Conservation (phyloP, 2,329 filamentous ascomycete genomes). For the Sporothrix phasma region DNA sequence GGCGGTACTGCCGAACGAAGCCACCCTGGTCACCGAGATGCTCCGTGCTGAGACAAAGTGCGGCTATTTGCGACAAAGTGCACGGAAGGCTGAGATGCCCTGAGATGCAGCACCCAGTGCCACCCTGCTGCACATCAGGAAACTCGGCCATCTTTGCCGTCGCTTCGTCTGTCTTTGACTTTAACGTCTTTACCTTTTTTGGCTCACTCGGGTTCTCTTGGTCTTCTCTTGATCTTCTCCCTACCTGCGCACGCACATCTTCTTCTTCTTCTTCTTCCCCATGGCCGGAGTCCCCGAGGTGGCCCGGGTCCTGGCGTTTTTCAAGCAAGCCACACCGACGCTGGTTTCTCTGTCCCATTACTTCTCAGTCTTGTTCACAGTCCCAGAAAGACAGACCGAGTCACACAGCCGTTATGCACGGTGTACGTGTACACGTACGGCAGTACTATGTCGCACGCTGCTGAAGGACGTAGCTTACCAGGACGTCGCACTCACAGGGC, state of each 20-base stretch:
- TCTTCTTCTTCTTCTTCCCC: not conserved
- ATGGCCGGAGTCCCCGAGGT: not conserved
- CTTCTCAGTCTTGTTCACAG: not conserved
- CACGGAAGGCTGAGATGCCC: too few species aligned
- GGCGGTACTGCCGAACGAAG: not conserved
- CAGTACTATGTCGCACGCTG: too few species aligned
- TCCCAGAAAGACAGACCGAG: not conserved
- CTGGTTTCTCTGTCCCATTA: too few species aligned
- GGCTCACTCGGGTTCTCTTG: too few species aligned
- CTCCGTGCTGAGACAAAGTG: not conserved
- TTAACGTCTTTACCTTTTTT: not conserved
- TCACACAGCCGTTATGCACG: not conserved
- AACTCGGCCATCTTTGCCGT: not conserved
- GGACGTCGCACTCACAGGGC: too few species aligned
- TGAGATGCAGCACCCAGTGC: too few species aligned
- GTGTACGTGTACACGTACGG: too few species aligned
- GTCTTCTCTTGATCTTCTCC: too few species aligned
- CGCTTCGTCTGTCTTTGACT: not conserved
- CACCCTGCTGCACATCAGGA: not conserved
- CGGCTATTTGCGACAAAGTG: not conserved
- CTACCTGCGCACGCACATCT: not conserved
- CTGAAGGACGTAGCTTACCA: too few species aligned
- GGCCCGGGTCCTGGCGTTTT: not conserved
- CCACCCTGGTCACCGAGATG: not conserved
- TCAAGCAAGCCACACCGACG: not conserved